These are phyloP conservation scores for Sugiyamaella boreocaroliniensis DNA, from an alignment of 805 yeast genomes.

Conservation along the genomic window DNA sequence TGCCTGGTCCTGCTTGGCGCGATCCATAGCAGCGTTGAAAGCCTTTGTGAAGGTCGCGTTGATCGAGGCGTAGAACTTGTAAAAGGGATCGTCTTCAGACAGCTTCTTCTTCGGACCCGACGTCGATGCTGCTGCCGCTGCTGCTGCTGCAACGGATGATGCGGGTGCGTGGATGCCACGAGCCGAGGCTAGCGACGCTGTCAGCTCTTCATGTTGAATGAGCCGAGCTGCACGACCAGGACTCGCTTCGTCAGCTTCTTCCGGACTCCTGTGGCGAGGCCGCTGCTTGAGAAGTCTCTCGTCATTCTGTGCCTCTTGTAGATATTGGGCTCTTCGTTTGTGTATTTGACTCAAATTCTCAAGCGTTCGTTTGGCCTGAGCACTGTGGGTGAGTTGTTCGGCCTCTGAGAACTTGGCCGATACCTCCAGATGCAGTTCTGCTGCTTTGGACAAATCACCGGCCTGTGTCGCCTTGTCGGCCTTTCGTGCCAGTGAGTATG, in stretches of 20 bases:
- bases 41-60: slow-evolving; percentile 14
- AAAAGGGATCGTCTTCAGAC: slow-evolving; percentile 23
- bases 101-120: slow-evolving; percentile 4
- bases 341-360: slow-evolving; percentile 29
- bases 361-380: slow-evolving; percentile 27
- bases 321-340: slow-evolving; percentile 28
- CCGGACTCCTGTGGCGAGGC: not conserved
- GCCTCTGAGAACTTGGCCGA: slow-evolving; percentile 31
- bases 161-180: slow-evolving; percentile 18
- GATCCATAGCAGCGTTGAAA: slow-evolving; percentile 15
- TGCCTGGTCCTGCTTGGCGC: slow-evolving; percentile 12
- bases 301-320: slow-evolving; percentile 15
- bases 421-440: slow-evolving; percentile 35
- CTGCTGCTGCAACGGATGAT: not conserved
- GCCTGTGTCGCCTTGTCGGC: slow-evolving; percentile 46
- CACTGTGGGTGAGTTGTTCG: slow-evolving; percentile 20
- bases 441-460: slow-evolving; percentile 39
- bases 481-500: slow-evolving; percentile 44
- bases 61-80: slow-evolving; percentile 18
- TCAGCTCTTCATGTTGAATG: slow-evolving; percentile 13
- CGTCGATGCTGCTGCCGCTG: not conserved
- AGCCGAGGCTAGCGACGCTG: slow-evolving; percentile 25
- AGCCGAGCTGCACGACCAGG: not conserved
- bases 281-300: not conserved
- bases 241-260: not conserved